These are phyloP conservation scores for Tylopilus orsonianus DNA, from an alignment of 1,284 basidiomycete genomes.

Conservation along the genomic window DNA sequence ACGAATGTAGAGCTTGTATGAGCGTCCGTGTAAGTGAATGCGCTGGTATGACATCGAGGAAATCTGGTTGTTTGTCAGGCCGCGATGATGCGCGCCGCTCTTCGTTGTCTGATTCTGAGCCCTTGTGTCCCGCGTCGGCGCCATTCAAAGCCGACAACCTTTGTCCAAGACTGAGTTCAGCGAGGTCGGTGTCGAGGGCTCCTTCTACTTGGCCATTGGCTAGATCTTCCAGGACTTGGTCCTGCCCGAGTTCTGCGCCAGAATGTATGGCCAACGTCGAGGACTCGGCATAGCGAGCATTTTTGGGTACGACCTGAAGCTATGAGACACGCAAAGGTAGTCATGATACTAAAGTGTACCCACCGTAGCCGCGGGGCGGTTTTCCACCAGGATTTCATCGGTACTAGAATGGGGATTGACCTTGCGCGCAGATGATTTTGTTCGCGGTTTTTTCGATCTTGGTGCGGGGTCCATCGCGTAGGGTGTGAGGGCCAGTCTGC, in stretches of 20 bases:
- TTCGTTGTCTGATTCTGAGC: slow-evolving; percentile 45
- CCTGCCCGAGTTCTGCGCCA: slow-evolving; percentile 62
- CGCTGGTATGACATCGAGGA: slow-evolving; percentile 61
- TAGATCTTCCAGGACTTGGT: slow-evolving; percentile 55
- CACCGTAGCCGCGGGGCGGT: slow-evolving; percentile 18
- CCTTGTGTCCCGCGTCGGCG: slow-evolving; percentile 36
- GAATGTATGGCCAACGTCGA: slow-evolving; percentile 60
- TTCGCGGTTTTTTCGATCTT: slow-evolving; percentile 51
- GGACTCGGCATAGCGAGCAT: slow-evolving; percentile 62
- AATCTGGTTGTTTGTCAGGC: slow-evolving; percentile 36
- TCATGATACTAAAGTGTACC: slow-evolving; percentile 1
- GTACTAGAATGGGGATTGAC: slow-evolving; percentile 28
- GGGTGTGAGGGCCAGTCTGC: neutral
- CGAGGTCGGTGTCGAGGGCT: slow-evolving; percentile 78
- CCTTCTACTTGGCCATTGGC: slow-evolving; percentile 57
- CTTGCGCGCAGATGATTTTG: slow-evolving; percentile 54
- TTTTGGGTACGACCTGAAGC: slow-evolving; percentile 44
- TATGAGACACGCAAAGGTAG: slow-evolving; percentile 8
- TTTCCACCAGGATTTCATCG: slow-evolving; percentile 31
- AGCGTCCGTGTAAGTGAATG: slow-evolving; percentile 92
- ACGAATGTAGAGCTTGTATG: slow-evolving; percentile 95
- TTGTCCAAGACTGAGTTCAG: slow-evolving; percentile 88
- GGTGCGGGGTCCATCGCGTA: slow-evolving; percentile 39
- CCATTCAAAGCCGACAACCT: slow-evolving; percentile 74
- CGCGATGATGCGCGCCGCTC: slow-evolving; percentile 25